Evolutionary conservation across 2,329 filamentous ascomycete genomes (phyloP), one percentile per base, ranked within the genome.

Genomic region (Tolypocladium endophyticum): DNA sequence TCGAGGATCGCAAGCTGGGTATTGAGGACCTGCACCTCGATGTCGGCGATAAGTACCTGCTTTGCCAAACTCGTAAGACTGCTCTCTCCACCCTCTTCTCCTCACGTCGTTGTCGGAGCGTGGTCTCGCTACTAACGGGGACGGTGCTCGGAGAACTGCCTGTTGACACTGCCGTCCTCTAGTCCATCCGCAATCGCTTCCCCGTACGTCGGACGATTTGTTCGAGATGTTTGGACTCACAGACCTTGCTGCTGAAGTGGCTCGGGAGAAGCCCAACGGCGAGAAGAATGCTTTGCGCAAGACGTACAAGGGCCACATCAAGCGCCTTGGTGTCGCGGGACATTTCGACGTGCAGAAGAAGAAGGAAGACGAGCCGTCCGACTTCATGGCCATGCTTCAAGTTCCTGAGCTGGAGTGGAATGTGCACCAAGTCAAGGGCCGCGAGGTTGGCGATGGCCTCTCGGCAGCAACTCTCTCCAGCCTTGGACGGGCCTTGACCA

Each of bases 261-360:
- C 85, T 62, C 80, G 85, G 62, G 81, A 81, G 58, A 82, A 85
- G 68, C 82, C 84, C 18, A 85, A 85, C 69, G 85, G 85, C 64
- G 82, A 86, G 70, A 87, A 87, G 77, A 87, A 87, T 67, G 82
- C 81, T 63, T 76, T 87, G 56, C 80, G 85, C 33, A 87, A 87
- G 70, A 87, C 84, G 20, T 87, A 87, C 75, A 87, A 87, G 71
- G 84, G 84, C 58, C 83, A 87, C 64, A 84, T 87, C 70, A 87
- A 87, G 75, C 80, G 79, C 54, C 73, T 87, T 38, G 83, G 82
- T 41, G 77, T 87, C 33, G 80, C 79, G 58, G 85, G 85, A 12
- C 81, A 84, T 61, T 87, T 86, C 65, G 84, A 87, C 65, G 73
- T 74, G 20, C 70, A 72, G 58, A 85, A 84, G 73, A 81, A 82